phyloP scores from a whole-genome alignment of 179 eudicot genomes.

The Vitellaria paradoxa region DNA sequence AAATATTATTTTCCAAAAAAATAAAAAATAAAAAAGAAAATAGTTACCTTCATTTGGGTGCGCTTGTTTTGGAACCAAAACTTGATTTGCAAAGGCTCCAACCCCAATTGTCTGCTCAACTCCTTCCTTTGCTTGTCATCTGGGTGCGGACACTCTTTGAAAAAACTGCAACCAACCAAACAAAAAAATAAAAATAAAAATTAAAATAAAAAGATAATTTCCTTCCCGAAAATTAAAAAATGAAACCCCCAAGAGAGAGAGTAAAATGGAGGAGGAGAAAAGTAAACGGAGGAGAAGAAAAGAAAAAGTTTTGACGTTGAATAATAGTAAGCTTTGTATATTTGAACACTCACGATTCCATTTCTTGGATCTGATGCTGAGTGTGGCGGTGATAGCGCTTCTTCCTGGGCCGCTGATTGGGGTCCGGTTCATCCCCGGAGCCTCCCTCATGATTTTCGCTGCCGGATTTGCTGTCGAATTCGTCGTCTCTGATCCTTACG shows the following conservation, averaged over 20 bases:
- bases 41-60: slow-evolving; percentile 46
- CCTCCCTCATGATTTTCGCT: slow-evolving; percentile 14
- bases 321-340: neutral
- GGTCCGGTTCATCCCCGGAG: slow-evolving; percentile 16
- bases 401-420: slow-evolving; percentile 10
- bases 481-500: slow-evolving; percentile 2
- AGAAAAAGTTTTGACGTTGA: too few species aligned
- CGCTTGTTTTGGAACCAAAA: slow-evolving; percentile 52
- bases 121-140: slow-evolving; percentile 53
- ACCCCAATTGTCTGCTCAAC: slow-evolving; percentile 33
- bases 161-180: slow-evolving; percentile 23
- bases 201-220: neutral
- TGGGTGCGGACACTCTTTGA: slow-evolving; percentile 50
- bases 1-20: too few species aligned
- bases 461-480: slow-evolving; percentile 19
- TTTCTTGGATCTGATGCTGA: slow-evolving; percentile 39
- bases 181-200: neutral
- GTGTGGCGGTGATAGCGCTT: slow-evolving; percentile 52
- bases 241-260: too few species aligned
- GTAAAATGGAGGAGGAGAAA: neutral
- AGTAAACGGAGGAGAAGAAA: neutral
- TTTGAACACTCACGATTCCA: slow-evolving; percentile 37
- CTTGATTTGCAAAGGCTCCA: slow-evolving; percentile 45
- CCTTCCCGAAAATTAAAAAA: too few species aligned
- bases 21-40: neutral